Conservation (phyloP, 2,329 filamentous ascomycete genomes). For the Botryotinia narcissicola region DNA sequence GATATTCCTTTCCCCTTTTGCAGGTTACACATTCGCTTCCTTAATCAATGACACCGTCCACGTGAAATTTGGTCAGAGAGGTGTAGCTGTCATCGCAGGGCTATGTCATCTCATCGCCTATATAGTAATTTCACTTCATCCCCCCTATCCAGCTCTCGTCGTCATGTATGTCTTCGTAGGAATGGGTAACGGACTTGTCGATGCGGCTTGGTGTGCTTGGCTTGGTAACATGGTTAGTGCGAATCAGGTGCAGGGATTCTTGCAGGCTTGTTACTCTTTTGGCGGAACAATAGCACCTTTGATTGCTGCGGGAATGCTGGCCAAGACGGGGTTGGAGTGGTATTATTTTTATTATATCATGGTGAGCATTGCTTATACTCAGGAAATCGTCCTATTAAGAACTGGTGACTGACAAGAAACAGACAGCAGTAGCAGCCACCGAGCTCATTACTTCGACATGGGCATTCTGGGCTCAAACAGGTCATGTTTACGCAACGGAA, state of each 20-base stretch:
- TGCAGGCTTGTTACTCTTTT: constrained; percentile 70
- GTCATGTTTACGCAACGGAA: constrained; percentile 52
- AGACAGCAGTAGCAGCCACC: constrained; percentile 53
- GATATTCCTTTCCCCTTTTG: constrained; percentile 64
- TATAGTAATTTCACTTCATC: constrained; percentile 57
- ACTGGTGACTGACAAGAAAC: not conserved
- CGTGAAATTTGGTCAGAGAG: constrained; percentile 58
- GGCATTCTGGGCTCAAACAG: constrained; percentile 64
- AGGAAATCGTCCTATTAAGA: not conserved
- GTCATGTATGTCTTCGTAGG: constrained; percentile 64
- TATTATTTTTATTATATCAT: constrained; percentile 75
- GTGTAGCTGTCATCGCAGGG: constrained; percentile 41
- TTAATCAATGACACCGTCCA: constrained; percentile 64
- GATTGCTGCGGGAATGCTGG: constrained; percentile 51
- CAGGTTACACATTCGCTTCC: constrained; percentile 62
- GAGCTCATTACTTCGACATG: constrained; percentile 52
- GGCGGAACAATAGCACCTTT: constrained; percentile 66
- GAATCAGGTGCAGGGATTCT: constrained; percentile 70
- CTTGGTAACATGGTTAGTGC: constrained; percentile 64
- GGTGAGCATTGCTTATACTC: constrained; percentile 44
- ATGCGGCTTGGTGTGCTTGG: constrained; percentile 59
- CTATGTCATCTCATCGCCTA: constrained; percentile 27
- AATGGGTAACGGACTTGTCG: constrained; percentile 68
- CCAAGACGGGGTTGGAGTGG: constrained; percentile 61
- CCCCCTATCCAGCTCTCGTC: constrained; percentile 65